A percentile compares a stretch with the other conserved stretches of the same genome.
Evolutionary conservation across 352 stramenopile species (phyloP).

Genomic region (Phytophthora sansomeana): DNA sequence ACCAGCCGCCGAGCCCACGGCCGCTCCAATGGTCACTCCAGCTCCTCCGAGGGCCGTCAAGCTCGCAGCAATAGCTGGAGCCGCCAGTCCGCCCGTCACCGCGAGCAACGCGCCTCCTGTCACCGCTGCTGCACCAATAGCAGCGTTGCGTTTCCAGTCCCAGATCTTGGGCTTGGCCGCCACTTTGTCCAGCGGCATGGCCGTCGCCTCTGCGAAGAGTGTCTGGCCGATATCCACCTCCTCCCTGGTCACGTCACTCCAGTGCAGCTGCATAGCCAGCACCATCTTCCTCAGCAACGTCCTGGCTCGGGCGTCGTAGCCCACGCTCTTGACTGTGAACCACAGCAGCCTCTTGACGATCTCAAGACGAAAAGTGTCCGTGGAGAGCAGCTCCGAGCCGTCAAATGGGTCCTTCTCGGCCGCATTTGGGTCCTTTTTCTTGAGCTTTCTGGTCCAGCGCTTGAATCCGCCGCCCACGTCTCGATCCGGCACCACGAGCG

Average conservation of each 20-base stretch:
- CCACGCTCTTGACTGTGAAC: conserved; percentile 81
- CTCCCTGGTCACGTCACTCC: conserved; percentile 68
- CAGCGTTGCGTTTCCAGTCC: conserved; percentile 85
- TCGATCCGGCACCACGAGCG: conserved; percentile 54
- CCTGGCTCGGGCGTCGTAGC: conserved; percentile 77
- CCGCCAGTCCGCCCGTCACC: conserved; percentile 72
- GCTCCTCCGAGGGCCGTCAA: conserved; percentile 70
- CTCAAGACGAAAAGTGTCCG: conserved; percentile 60
- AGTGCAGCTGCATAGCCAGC: conserved; percentile 60
- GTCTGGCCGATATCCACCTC: conserved; percentile 74
- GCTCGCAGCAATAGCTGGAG: conserved; percentile 66
- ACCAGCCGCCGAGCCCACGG: conserved; percentile 56
- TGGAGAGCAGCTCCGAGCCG: conserved; percentile 21
- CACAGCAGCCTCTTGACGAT: conserved; percentile 76
- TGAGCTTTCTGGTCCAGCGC: conserved; percentile 39
- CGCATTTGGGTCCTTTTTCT: conserved; percentile 36
- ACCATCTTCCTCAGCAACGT: conserved; percentile 63
- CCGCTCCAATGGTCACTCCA: conserved; percentile 70
- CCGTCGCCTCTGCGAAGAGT: conserved; percentile 75
- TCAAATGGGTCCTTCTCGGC: conserved; percentile 20
- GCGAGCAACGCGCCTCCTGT: conserved; percentile 77
- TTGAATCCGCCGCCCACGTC: conserved; percentile 29
- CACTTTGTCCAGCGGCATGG: conserved; percentile 76
- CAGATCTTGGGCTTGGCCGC: conserved; percentile 61
- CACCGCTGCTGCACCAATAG: conserved; percentile 75